Evolutionary conservation across 805 yeast genomes (phyloP), one percentile per base, ranked within the genome.

Genomic region (Yamadazyma laniorum): DNA sequence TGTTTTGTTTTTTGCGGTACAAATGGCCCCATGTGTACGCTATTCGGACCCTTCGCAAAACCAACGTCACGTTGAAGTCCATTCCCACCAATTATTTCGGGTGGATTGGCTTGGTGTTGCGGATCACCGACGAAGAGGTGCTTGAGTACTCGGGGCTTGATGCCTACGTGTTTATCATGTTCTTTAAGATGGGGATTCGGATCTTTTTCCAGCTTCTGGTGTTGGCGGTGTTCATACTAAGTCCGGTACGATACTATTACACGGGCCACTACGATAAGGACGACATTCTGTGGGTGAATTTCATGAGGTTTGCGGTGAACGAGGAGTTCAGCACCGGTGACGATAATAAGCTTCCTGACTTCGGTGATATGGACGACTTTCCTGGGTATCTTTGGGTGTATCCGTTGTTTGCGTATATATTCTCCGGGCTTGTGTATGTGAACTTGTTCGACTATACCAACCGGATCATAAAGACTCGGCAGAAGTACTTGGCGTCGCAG

Each of bases 131-230:
- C 49, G 74, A 77, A 11, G 90, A 89, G 38, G 75, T 91, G 3
- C 69, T 91, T 35, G 87, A 85, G 44, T 82, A 80, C 51, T 95
- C 96, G 1, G 99, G 99, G 0, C 64, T 91, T 29, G 99, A 91
- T 61, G 96, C 97, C 1, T 89, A 76, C 65, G 73, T 66, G 29
- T 67, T 61, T 38, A 50, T 69, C 37, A 51, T 60, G 19, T 69
- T 67, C 49, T 67, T 67, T 55, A 63, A 58, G 42, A 85, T 89
- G 85, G 79, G 95, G 36, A 85, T 89, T 39, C 77, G 77, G 54
- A 70, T 87, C 4, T 65, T 91, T 25, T 61, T 77, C 6, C 64
- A 79, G 3, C 79, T 89, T 50, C 74, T 85, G 34, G 48, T 86
- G 4, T 77, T 85, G 51, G 90, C 69, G 11, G 48, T 65, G 6